Percentiles rank a stretch among this genome's conserved stretches.
These are phyloP conservation scores for Adansonia gregorii DNA, from an alignment of 441 rosid species.

Conservation along the genomic window DNA sequence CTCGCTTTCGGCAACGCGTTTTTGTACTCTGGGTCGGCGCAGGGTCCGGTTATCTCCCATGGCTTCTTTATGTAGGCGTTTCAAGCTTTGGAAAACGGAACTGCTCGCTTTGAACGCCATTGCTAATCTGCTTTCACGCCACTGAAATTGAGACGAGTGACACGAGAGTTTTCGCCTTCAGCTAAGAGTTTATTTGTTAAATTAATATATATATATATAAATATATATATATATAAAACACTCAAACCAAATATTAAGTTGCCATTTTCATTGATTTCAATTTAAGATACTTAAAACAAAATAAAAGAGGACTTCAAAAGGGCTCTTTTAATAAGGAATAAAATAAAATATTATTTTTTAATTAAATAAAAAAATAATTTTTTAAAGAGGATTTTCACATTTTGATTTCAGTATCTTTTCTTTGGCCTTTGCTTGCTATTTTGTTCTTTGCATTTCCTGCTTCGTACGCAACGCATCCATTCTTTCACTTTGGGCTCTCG, in stretches of 20 bases:
- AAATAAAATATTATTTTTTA: too few species aligned
- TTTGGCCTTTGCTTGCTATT: neutral
- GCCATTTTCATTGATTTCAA: too few species aligned
- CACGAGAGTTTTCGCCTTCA: too few species aligned
- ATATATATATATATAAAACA: too few species aligned
- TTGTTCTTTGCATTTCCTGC: neutral
- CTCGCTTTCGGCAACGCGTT: constrained; percentile 55
- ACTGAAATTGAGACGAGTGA: too few species aligned
- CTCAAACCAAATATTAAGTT: too few species aligned
- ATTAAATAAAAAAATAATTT: too few species aligned
- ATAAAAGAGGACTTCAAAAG: too few species aligned
- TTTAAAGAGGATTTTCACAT: neutral
- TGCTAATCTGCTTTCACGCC: neutral
- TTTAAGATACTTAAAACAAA: too few species aligned
- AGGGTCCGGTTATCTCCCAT: constrained; percentile 90
- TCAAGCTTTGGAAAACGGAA: constrained; percentile 62
- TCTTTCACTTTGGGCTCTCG: neutral
- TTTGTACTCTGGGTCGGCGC: constrained; percentile 78
- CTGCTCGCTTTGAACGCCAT: constrained; percentile 41
- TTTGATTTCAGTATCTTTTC: neutral
- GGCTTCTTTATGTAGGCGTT: constrained; percentile 76
- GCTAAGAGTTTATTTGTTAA: too few species aligned
- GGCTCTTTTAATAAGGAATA: too few species aligned
- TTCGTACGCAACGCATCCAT: constrained; percentile 16
- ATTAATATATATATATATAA: too few species aligned